Conservation (phyloP, 805 yeast genomes). For the Pichia cephalocereana region DNA sequence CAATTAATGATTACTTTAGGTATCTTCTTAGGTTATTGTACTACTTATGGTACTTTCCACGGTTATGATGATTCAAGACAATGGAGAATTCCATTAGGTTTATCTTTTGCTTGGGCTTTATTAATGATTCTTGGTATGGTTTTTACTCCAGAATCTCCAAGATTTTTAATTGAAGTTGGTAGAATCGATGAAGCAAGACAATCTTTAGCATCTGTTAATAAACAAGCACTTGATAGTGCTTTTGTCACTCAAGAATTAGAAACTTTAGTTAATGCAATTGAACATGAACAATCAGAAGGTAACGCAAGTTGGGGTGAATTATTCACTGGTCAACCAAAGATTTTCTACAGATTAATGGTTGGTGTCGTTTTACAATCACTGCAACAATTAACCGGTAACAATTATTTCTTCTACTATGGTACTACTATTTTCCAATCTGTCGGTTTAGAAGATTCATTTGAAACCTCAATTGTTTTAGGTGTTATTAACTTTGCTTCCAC, state of each 20-base stretch:
- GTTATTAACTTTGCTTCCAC: constrained; percentile 49
- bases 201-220: constrained; percentile 52
- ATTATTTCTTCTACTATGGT: constrained; percentile 60
- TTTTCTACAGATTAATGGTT: constrained; percentile 43
- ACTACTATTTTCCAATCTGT: constrained; percentile 53
- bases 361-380: constrained; percentile 53
- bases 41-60: constrained; percentile 53
- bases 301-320: constrained; percentile 57
- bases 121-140: constrained; percentile 42
- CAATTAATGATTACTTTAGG: constrained; percentile 66
- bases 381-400: constrained; percentile 56
- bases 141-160: constrained; percentile 63
- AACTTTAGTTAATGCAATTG: constrained; percentile 49
- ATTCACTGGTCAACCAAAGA: constrained; percentile 54
- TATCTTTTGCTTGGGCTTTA: constrained; percentile 44
- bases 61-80: constrained; percentile 40
- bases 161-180: constrained; percentile 46
- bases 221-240: constrained; percentile 42
- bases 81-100: constrained; percentile 59
- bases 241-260: constrained; percentile 46
- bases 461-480: constrained; percentile 53
- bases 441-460: constrained; percentile 47
- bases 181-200: constrained; percentile 43
- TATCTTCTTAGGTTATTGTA: constrained; percentile 62
- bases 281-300: constrained; percentile 54